Base-by-base conservation (phyloP, 1,139 yeast genomes). In the Debaryomyces subglobosus region DNA sequence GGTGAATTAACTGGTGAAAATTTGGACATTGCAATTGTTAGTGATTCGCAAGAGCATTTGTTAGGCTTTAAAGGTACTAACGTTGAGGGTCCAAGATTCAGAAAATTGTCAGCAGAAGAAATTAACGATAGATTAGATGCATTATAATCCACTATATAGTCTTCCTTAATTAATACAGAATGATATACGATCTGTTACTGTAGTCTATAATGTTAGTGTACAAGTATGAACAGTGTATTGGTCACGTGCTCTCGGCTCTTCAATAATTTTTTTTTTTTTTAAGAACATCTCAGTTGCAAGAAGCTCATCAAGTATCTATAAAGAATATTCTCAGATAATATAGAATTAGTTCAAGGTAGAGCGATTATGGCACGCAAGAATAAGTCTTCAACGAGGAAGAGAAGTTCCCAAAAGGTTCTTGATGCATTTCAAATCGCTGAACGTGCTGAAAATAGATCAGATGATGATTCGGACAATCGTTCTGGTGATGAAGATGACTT, bases 1-100 rank as follows among this genome's bases (percentile, higher is more conserved):
- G 99, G 99, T 50, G 99, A 95, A 64, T 89, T 95, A 82, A 90
- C 89, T 53, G 98, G 98, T 43, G 95, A 91, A 56, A 92, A 96
- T 49, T 94, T 95, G 58, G 99, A 95, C 68, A 89, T 95, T 54
- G 89, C 95, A 24, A 79, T 95, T 38, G 84, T 94, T 48, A 92
- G 96, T 53, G 89, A 84, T 47, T 88, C 96, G 39, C 87, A 90
- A 60, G 91, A 88, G 53, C 86, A 86, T 49, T 65, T 86, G 64
- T 79, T 92, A 58, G 97, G 97, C 0, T 90, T 85, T 69, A 81
- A 81, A 61, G 98, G 98, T 49, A 91, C 90, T n/a, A 79, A 77
- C 49, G 85, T 79, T 24, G 73, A 70, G 46, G 98, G 99, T 12
- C 98, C 99, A 50, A 79, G 98, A 62, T 91, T 88, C 70, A 86